A percentile compares a stretch with the other conserved stretches of the same genome.
These are phyloP conservation scores for Zychaea mexicana DNA, from an alignment of 371 early-diverging fungal genomes.

Conservation along the genomic window DNA sequence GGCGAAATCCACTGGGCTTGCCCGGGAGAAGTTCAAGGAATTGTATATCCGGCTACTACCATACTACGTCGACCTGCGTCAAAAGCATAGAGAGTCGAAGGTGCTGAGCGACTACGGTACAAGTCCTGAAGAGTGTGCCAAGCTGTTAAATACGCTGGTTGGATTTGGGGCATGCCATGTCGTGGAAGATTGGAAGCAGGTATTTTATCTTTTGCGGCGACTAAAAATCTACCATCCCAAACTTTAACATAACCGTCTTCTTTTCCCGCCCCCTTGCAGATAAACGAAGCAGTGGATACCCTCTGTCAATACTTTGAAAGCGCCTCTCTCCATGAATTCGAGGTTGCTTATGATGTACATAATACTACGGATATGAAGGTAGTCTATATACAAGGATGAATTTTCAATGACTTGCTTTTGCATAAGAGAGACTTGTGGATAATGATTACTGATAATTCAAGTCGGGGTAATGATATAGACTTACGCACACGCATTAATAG, in stretches of 20 bases:
- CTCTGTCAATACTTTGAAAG: constrained; percentile 82
- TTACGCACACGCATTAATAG: constrained; percentile 67
- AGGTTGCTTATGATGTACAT: constrained; percentile 74
- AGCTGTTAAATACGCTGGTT: constrained; percentile 60
- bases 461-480: constrained; percentile 38
- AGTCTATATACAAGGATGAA: not conserved
- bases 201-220: constrained; percentile 16
- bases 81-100: constrained; percentile 64
- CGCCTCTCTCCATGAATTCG: constrained; percentile 77
- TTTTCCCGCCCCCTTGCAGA: constrained; percentile 4
- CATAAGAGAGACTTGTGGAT: no score
- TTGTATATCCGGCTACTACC: constrained; percentile 66
- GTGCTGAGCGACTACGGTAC: constrained; percentile 71
- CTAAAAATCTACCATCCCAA: not conserved
- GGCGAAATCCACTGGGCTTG: constrained; percentile 53
- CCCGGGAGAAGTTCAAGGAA: constrained; percentile 70
- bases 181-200: constrained; percentile 56
- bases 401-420: no score
- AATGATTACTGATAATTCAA: not conserved
- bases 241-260: constrained; percentile 3
- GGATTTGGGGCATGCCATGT: constrained; percentile 61
- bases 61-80: constrained; percentile 75
- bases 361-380: constrained; percentile 69
- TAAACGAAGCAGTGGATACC: constrained; percentile 56
- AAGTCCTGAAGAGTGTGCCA: constrained; percentile 68